Evolutionary conservation across 768 basidiomycete species (phyloP).

Genomic region (Macrolepiota dolichaula): DNA sequence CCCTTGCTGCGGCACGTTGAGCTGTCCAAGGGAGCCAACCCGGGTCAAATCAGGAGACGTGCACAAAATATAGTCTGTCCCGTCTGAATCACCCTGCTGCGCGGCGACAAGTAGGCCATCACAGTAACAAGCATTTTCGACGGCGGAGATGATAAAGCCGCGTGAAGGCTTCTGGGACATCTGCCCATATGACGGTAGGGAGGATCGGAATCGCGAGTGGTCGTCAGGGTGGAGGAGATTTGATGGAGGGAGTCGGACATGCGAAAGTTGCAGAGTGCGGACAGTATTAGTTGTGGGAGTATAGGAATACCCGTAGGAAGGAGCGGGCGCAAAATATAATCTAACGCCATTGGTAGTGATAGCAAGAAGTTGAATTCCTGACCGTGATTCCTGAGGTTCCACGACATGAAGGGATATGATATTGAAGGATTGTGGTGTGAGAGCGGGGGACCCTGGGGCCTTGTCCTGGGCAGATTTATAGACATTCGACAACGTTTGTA

Average conservation of each 20-base stretch:
- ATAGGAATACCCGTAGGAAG: constrained; percentile 49
- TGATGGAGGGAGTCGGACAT: constrained; percentile 76
- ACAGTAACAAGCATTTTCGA: constrained; percentile 64
- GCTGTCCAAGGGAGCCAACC: constrained; percentile 66
- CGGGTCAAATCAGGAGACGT: constrained; percentile 72
- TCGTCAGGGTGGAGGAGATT: constrained; percentile 79
- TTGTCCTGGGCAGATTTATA: constrained; percentile 80
- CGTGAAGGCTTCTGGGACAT: constrained; percentile 42
- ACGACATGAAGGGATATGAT: constrained; percentile 72
- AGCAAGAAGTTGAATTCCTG: constrained; percentile 73
- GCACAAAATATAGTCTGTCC: constrained; percentile 72
- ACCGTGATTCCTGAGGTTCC: constrained; percentile 60
- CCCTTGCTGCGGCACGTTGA: constrained; percentile 46
- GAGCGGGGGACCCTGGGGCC: constrained; percentile 69
- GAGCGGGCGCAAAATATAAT: constrained; percentile 72
- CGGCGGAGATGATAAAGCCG: constrained; percentile 53
- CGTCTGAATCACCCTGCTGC: constrained; percentile 73
- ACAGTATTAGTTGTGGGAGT: constrained; percentile 28
- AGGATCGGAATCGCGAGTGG: constrained; percentile 47
- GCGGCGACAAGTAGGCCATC: constrained; percentile 67
- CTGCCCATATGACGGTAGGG: constrained; percentile 48
- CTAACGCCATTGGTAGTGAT: constrained; percentile 81
- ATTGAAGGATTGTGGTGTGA: constrained; percentile 67
- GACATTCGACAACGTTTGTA: constrained; percentile 74
- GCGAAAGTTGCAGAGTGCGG: constrained; percentile 61